Evolutionary conservation across 2,329 filamentous ascomycete genomes (phyloP), one percentile per base, ranked within the genome.

Genomic region (Talaromyces sp.): DNA sequence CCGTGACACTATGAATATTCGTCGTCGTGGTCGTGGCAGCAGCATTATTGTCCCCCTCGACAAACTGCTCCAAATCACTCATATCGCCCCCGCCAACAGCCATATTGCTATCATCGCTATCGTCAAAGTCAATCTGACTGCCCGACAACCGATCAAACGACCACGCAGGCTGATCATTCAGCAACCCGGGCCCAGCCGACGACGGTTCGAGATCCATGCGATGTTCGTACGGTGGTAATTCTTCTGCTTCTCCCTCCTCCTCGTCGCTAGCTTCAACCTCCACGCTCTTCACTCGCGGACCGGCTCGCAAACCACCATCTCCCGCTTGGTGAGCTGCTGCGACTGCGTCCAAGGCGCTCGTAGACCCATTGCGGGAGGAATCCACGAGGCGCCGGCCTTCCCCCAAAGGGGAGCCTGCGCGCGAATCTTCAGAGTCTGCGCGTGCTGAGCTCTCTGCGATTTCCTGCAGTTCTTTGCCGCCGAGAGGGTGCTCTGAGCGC

Each of bases 301-400:
- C 71, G 70, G 65, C 69, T 71, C 71, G 79, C 76, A 77, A 83
- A 83, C 84, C 83, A 86, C 72, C 83, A 81, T 77, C 83, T 82
- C 74, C 83, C 78, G 72, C 82, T 81, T 72, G 87, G 85, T 75
- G 87, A 89, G 76, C 85, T 87, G 81, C 88, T 91, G 77, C 89
- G 84, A 81, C 87, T 90, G 81, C 86, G 83, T 75, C 83, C 83
- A 84, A 90, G 85, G 85, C 88, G 89, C 88, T 91, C 90, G 90
- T 90, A 88, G 87, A 93, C 85, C 90, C 91, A 93, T 80, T 87
- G 82, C 81, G 88, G 87, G 88, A 93, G 85, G 85, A 91, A 86
- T 83, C 88, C 88, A 83, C 90, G 88, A 91, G 89, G 85, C 89
- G 88, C 86, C 80, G 86, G 78, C 85, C 91, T 88, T 95, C 90